Conservation (phyloP, 2,329 filamentous ascomycete species). For the Trichoderma cornu-damae region DNA sequence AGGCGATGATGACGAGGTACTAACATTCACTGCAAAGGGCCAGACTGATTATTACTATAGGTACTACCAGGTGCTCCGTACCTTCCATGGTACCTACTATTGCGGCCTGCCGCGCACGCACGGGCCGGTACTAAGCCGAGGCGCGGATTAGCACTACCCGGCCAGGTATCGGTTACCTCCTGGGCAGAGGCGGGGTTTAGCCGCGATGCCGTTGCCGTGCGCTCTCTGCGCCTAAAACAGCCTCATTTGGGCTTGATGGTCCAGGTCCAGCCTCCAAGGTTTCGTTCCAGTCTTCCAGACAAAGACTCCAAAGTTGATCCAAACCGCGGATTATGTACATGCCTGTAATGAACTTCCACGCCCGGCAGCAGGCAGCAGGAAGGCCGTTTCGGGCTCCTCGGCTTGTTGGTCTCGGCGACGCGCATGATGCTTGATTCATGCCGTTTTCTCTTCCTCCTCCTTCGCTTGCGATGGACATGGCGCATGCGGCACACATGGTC, state of each 20-base stretch:
- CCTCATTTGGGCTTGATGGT: background rate
- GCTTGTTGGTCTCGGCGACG: slow-evolving; percentile 2
- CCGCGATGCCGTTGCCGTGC: background rate
- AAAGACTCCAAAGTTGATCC: background rate
- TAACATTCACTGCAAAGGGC: background rate
- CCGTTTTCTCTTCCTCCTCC: background rate
- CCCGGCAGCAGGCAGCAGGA: background rate
- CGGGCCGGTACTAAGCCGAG: too few relatives aligned
- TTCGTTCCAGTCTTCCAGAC: background rate
- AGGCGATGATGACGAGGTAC: background rate
- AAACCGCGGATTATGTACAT: background rate
- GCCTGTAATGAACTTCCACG: background rate
- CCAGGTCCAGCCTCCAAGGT: background rate
- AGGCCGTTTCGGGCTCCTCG: background rate
- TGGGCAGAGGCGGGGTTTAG: background rate
- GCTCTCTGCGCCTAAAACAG: background rate
- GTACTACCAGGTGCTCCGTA: too few relatives aligned
- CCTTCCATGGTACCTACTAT: too few relatives aligned
- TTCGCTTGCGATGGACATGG: background rate
- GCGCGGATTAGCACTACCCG: too few relatives aligned
- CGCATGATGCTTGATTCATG: background rate
- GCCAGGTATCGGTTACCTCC: too few relatives aligned
- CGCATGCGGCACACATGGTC: too few relatives aligned
- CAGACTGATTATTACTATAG: too few relatives aligned
- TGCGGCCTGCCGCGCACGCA: too few relatives aligned